phyloP scores from a whole-genome alignment of 2,329 filamentous ascomycete genomes.

The Fonsecaea erecta region DNA sequence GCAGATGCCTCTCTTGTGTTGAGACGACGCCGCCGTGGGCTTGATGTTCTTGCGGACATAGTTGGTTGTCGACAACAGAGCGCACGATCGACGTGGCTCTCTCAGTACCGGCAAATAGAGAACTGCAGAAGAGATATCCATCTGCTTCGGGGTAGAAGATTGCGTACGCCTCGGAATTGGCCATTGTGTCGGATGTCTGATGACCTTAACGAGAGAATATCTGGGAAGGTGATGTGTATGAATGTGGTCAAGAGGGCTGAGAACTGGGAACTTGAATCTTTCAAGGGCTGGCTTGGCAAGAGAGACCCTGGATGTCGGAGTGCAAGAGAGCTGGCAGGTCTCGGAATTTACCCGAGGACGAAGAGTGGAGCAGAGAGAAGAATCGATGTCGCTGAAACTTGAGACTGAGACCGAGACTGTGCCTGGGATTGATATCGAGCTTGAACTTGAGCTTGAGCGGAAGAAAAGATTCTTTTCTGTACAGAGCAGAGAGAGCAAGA shows the following conservation, averaged over 20 bases:
- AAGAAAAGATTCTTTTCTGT: no score
- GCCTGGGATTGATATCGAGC: no score
- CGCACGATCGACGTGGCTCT: slow-evolving; percentile 15
- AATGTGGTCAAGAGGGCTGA: no score
- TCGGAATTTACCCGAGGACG: not conserved
- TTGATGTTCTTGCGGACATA: slow-evolving; percentile 31
- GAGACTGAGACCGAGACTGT: no score
- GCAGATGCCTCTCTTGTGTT: not conserved
- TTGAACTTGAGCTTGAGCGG: not conserved
- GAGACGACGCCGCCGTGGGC: not conserved
- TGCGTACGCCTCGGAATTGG: slow-evolving; percentile 7
- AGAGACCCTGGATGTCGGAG: no score
- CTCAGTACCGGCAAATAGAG: slow-evolving; percentile 11
- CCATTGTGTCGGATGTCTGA: not conserved
- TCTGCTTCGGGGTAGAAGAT: slow-evolving; percentile 23
- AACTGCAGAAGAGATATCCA: slow-evolving; percentile 11
- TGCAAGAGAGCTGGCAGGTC: not conserved
- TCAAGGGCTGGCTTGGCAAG: no score
- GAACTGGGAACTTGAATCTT: no score
- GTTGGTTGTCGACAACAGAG: slow-evolving; percentile 22
- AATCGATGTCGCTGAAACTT: no score
- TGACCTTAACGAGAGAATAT: not conserved
- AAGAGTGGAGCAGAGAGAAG: not conserved
- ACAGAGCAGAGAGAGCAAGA: not conserved
- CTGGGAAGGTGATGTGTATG: no score